A percentile compares a stretch with the other conserved stretches of the same genome.
Evolutionary conservation across 345 rosid species (phyloP).

Genomic region (Eucalyptus grandis): DNA sequence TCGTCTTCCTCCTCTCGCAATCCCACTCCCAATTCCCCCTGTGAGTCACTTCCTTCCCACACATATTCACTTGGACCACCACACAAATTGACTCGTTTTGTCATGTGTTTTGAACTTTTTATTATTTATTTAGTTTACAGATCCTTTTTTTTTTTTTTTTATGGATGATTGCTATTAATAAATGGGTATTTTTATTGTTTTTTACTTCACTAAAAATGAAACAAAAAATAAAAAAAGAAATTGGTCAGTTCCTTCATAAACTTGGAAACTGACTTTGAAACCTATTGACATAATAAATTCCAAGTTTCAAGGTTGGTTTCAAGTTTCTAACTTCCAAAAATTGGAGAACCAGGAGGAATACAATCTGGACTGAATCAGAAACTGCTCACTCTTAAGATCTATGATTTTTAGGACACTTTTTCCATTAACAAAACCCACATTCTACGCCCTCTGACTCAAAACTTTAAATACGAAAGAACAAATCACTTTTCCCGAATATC

Average conservation of each 20-base stretch:
- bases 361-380: neutral
- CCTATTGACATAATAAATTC: neutral
- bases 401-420: neutral
- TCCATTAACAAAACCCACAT: neutral
- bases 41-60: neutral
- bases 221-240: neutral
- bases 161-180: neutral
- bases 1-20: neutral
- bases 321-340: neutral
- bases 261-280: too few relatives aligned
- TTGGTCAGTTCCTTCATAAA: neutral
- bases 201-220: too few relatives aligned
- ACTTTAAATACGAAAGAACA: neutral
- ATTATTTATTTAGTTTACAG: too few relatives aligned
- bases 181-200: too few relatives aligned
- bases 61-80: too few relatives aligned
- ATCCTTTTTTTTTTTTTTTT: too few relatives aligned
- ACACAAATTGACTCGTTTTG: neutral
- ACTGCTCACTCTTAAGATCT: neutral
- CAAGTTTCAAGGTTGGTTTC: too few relatives aligned
- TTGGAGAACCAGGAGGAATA: too few relatives aligned
- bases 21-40: neutral
- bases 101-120: too few relatives aligned
- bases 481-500: neutral
- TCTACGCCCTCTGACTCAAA: neutral